phyloP scores from a whole-genome alignment of 106 monocot species.

The Gastrodia elata region DNA sequence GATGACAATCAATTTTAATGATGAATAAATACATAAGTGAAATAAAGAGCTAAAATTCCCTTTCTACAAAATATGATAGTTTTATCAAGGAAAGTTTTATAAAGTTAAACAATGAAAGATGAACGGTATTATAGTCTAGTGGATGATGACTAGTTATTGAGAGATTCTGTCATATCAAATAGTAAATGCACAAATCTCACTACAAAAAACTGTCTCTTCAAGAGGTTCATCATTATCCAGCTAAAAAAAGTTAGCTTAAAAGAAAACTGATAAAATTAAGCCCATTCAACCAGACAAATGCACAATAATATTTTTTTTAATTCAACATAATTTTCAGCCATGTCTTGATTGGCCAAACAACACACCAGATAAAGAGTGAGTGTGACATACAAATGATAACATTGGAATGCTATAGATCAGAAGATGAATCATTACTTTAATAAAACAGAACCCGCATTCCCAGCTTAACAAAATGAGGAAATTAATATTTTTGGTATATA shows the following conservation, averaged over 20 bases:
- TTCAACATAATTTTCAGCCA: not conserved
- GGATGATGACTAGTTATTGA: too few relatives aligned
- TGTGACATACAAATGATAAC: not conserved
- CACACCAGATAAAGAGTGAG: not conserved
- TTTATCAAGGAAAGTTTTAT: not conserved
- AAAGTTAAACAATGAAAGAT: not conserved
- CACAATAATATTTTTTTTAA: not conserved
- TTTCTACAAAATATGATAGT: not conserved
- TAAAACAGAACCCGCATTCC: not conserved
- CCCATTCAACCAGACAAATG: not conserved
- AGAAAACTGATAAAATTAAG: not conserved
- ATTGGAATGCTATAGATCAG: not conserved
- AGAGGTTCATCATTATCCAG: too few relatives aligned
- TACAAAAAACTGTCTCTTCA: too few relatives aligned
- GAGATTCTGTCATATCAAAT: too few relatives aligned
- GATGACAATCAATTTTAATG: not conserved
- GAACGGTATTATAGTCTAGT: not conserved
- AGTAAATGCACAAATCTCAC: too few relatives aligned
- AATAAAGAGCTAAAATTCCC: not conserved
- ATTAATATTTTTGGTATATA: not conserved
- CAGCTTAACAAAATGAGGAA: not conserved
- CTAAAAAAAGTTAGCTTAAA: not conserved
- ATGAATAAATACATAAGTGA: not conserved
- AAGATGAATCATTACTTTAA: not conserved
- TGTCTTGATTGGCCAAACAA: not conserved